A percentile compares a stretch with the other conserved stretches of the same genome.
Evolutionary conservation across 768 basidiomycete species (phyloP).

Genomic region (Neoboletus subvelutipes): DNA sequence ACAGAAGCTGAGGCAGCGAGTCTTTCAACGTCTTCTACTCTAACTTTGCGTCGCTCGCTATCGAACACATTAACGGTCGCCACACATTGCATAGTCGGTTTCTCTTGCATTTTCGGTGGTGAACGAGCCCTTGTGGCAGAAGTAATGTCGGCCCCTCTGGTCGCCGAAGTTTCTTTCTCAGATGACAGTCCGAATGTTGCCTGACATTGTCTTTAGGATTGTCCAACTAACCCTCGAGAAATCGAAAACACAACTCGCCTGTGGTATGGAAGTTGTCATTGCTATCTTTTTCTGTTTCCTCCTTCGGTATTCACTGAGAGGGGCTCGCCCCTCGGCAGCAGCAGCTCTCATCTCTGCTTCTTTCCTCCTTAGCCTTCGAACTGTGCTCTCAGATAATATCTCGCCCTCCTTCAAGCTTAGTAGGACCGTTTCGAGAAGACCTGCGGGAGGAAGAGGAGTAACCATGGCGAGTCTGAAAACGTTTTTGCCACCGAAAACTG

Average conservation of each 20-base stretch:
- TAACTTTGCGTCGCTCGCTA: slow-evolving; percentile 1
- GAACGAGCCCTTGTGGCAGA: neutral
- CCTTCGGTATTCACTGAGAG: slow-evolving; percentile 23
- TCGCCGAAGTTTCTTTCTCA: neutral
- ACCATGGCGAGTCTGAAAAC: slow-evolving; percentile 12
- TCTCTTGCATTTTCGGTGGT: neutral
- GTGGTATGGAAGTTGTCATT: neutral
- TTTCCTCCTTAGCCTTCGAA: slow-evolving; percentile 25
- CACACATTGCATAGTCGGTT: neutral
- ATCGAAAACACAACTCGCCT: slow-evolving; percentile 9
- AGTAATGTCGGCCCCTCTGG: neutral
- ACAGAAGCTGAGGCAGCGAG: slow-evolving; percentile 12
- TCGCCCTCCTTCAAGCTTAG: slow-evolving; percentile 27
- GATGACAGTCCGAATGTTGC: neutral
- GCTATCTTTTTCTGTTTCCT: slow-evolving; percentile 21
- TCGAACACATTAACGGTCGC: neutral
- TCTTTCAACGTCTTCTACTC: slow-evolving; percentile 15
- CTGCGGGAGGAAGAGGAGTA: slow-evolving; percentile 23
- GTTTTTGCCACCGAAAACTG: slow-evolving; percentile 2
- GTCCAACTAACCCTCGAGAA: neutral
- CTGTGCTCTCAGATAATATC: slow-evolving; percentile 25
- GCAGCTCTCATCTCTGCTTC: slow-evolving; percentile 22
- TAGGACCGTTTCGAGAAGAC: slow-evolving; percentile 20
- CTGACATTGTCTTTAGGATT: slow-evolving; percentile 1
- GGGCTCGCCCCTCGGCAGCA: slow-evolving; percentile 20